Percentiles rank a stretch among this genome's conserved stretches.
Conservation (phyloP, 225 moss, liverwort and hornwort genomes). For the Marchantia paleacea region DNA sequence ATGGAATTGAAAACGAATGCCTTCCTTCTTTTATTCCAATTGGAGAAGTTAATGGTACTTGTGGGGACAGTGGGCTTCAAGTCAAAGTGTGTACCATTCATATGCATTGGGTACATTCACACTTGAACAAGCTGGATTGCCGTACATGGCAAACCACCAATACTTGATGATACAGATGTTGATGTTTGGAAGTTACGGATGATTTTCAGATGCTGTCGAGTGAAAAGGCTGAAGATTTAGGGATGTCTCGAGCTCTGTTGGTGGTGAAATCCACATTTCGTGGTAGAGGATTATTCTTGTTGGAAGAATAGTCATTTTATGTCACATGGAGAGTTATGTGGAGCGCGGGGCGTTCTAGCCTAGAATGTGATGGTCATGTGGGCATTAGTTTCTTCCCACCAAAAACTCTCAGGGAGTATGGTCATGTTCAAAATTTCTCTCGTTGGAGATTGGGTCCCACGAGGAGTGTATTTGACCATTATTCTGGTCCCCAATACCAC, state of each 20-base stretch:
- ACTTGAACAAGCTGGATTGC: too few relatives aligned
- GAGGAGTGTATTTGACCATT: too few relatives aligned
- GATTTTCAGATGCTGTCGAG: neutral
- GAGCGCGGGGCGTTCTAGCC: neutral
- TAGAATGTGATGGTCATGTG: constrained; percentile 3
- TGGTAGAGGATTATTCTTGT: neutral
- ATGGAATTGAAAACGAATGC: neutral
- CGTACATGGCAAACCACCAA: too few relatives aligned
- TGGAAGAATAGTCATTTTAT: too few relatives aligned
- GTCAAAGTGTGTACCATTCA: neutral
- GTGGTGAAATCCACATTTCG: neutral
- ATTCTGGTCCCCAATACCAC: too few relatives aligned
- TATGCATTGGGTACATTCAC: neutral
- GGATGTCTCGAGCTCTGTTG: constrained; percentile 1
- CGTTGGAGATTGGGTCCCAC: too few relatives aligned
- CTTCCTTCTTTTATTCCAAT: too few relatives aligned
- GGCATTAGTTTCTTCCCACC: neutral
- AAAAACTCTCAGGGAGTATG: neutral
- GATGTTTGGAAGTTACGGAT: neutral
- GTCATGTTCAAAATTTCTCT: too few relatives aligned
- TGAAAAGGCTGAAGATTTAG: neutral
- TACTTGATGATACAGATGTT: too few relatives aligned
- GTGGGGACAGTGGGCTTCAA: neutral
- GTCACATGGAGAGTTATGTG: neutral
- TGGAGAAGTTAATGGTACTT: too few relatives aligned